Percentiles rank a stretch among this genome's conserved stretches.
These are phyloP conservation scores for Blastocystis sp. DNA, from an alignment of 352 stramenopile genomes.

Conservation along the genomic window DNA sequence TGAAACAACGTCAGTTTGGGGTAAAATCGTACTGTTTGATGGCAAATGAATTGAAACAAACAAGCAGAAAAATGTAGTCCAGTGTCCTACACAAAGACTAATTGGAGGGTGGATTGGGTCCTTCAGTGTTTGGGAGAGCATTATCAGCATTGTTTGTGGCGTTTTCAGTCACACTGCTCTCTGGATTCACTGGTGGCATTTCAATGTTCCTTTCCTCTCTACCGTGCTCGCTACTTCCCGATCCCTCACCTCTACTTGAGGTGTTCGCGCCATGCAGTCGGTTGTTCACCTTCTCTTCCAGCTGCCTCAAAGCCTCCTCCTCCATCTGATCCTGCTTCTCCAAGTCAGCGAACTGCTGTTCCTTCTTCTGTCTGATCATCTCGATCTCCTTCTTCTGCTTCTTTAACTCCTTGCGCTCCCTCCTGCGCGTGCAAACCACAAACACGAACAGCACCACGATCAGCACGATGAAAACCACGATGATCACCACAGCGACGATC, in stretches of 20 bases:
- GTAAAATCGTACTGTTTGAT: too few species aligned
- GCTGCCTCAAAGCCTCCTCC: not conserved
- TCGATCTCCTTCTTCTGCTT: constrained; percentile 3
- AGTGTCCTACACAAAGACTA: too few species aligned
- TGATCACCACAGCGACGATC: not conserved
- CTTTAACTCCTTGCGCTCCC: not conserved
- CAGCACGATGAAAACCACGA: not conserved
- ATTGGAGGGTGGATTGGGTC: too few species aligned
- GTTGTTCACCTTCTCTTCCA: not conserved
- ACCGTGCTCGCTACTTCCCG: not conserved
- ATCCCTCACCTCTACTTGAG: not conserved
- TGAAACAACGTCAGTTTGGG: not conserved
- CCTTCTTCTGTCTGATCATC: not conserved
- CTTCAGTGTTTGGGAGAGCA: too few species aligned
- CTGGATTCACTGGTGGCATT: not conserved
- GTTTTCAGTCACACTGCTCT: not conserved
- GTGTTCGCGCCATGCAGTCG: not conserved
- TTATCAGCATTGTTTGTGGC: too few species aligned
- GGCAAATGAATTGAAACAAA: too few species aligned
- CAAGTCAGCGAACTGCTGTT: not conserved
- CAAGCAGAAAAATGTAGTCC: too few species aligned
- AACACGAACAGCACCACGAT: not conserved
- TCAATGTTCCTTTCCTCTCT: too few species aligned
- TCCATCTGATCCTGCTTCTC: constrained; percentile 23
- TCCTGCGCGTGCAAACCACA: not conserved